Percentiles rank a stretch among this genome's conserved stretches.
These are phyloP conservation scores for Penicillium sp. DNA, from an alignment of 2,329 filamentous ascomycete genomes.

Conservation along the genomic window DNA sequence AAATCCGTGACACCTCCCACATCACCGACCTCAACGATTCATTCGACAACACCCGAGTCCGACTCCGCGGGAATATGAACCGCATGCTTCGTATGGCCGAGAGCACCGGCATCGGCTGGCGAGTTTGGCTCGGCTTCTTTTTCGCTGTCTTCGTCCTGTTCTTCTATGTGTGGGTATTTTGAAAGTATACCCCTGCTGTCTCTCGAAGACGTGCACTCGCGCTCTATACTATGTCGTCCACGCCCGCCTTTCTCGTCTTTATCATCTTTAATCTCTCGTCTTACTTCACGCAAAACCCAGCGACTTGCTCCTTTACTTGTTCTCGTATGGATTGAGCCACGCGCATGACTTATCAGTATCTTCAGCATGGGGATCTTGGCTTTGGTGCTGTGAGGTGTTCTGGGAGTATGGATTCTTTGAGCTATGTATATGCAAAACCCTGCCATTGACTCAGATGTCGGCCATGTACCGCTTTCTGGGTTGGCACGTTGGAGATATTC, in stretches of 20 bases:
- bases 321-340: neutral
- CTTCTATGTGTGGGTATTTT: constrained; percentile 89
- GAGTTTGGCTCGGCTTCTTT: constrained; percentile 88
- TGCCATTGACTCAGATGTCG: neutral
- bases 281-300: neutral
- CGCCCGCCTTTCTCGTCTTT: neutral
- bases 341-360: neutral
- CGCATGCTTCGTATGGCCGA: constrained; percentile 96
- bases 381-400: constrained; percentile 7
- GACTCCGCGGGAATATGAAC: constrained; percentile 90
- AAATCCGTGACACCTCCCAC: constrained; percentile 85
- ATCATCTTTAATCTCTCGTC: constrained; percentile 2
- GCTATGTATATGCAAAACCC: neutral
- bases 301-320: neutral
- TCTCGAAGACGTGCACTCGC: neutral
- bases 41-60: constrained; percentile 79
- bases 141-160: constrained; percentile 78
- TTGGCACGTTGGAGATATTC: neutral
- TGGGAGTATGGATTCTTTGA: neutral
- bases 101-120: constrained; percentile 92
- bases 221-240: neutral
- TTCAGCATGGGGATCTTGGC: constrained; percentile 1
- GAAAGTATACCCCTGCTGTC: constrained; percentile 26
- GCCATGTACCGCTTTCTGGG: neutral
- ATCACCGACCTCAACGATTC: constrained; percentile 93